These are phyloP conservation scores for Fusarium denticulatum DNA, from an alignment of 2,329 filamentous ascomycete species.

Conservation along the genomic window DNA sequence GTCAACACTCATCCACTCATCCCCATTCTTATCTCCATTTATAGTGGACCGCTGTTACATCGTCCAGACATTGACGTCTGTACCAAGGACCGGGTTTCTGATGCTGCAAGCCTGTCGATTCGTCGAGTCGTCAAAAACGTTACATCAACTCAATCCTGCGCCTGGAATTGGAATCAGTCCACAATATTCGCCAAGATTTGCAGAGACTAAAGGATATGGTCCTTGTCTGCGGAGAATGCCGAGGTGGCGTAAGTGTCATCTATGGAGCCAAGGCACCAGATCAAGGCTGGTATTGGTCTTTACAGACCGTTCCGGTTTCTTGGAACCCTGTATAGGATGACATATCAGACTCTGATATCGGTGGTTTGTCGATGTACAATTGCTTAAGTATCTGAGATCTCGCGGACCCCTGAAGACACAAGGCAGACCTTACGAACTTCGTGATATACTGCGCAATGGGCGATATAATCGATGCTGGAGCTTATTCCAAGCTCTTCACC, in stretches of 20 bases:
- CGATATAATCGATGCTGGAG: constrained; percentile 9
- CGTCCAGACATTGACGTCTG: background rate
- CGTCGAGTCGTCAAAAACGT: background rate
- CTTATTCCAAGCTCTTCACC: constrained; percentile 44
- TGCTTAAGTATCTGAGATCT: background rate
- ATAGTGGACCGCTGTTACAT: background rate
- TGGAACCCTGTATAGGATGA: background rate
- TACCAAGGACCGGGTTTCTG: background rate
- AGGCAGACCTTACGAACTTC: background rate
- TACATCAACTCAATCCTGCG: constrained; percentile 15
- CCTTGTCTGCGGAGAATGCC: background rate
- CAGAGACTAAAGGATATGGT: background rate
- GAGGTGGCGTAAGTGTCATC: background rate
- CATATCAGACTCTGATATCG: background rate
- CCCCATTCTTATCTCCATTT: background rate
- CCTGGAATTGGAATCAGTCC: background rate
- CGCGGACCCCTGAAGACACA: background rate
- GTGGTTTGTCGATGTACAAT: background rate
- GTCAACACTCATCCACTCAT: background rate
- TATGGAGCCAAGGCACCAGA: background rate
- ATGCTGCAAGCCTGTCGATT: background rate
- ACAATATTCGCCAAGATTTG: background rate
- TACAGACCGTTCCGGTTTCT: background rate
- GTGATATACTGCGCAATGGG: constrained; percentile 12
- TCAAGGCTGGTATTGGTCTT: background rate